Conservation (phyloP, 2,329 filamentous ascomycete species). For the Aspergillus intermedius region DNA sequence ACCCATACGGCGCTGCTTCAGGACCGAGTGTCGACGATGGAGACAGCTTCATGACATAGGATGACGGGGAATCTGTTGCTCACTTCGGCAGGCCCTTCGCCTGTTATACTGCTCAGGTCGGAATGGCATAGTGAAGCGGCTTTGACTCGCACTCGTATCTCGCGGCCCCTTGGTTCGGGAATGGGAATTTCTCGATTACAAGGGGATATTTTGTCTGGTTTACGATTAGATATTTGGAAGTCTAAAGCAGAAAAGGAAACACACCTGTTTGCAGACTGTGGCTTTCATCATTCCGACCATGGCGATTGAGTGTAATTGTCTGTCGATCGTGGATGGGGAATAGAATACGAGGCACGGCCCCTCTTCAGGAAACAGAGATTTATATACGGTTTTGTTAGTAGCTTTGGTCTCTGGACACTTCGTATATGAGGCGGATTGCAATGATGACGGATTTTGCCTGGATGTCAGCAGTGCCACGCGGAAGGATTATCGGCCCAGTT, state of each 20-base stretch:
- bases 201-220: constrained; percentile 10
- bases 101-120: constrained; percentile 23
- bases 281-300: constrained; percentile 8
- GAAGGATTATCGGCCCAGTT: too few relatives aligned
- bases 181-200: constrained; percentile 41
- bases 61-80: constrained; percentile 17
- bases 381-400: too few relatives aligned
- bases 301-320: not conserved
- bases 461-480: too few relatives aligned
- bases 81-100: not conserved
- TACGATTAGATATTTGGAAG: not conserved
- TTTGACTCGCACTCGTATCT: constrained; percentile 35
- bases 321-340: too few relatives aligned
- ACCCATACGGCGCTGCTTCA: constrained; percentile 32
- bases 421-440: too few relatives aligned
- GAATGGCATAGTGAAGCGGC: constrained; percentile 38
- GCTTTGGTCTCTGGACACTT: too few relatives aligned
- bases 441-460: too few relatives aligned
- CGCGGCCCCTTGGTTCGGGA: constrained; percentile 36
- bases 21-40: constrained; percentile 37
- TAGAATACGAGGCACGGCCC: too few relatives aligned
- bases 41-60: constrained; percentile 44
- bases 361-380: too few relatives aligned
- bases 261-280: constrained; percentile 8
- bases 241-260: not conserved